Conservation (phyloP, 192 early-diverging fungal species). For the Umbelopsis sp. region DNA sequence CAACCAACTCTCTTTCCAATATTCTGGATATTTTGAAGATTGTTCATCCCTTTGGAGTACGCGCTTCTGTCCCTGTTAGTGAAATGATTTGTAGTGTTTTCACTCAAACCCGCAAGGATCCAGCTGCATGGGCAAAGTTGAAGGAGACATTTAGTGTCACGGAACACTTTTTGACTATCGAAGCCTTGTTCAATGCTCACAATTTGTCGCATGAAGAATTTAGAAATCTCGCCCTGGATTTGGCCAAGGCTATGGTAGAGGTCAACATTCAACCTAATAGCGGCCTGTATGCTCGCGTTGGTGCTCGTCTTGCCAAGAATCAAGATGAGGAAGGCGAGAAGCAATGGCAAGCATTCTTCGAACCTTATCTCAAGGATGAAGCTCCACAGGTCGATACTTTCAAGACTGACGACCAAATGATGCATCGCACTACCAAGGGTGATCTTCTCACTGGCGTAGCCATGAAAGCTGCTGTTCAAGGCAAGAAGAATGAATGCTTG, state of each 20-base stretch:
- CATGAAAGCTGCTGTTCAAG: conserved; percentile 27
- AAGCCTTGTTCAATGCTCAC: conserved; percentile 3
- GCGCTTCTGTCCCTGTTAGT: conserved; percentile 4
- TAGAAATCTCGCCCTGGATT: background rate
- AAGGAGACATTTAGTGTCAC: background rate
- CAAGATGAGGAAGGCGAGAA: conserved; percentile 15
- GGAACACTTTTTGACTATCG: background rate
- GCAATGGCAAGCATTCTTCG: conserved; percentile 16
- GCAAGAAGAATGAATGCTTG: conserved; percentile 11
- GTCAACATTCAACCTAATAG: conserved; percentile 6
- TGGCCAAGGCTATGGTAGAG: conserved; percentile 14
- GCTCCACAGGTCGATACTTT: background rate
- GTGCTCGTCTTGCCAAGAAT: conserved; percentile 7
- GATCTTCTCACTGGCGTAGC: conserved; percentile 12
- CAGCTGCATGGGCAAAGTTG: background rate
- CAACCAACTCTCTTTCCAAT: background rate
- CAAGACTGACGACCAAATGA: background rate
- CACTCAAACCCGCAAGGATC: background rate
- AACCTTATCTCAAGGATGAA: conserved; percentile 5
- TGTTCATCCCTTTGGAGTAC: background rate
- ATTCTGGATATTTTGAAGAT: background rate
- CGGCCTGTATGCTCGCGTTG: conserved; percentile 2
- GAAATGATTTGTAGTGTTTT: background rate
- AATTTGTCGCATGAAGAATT: background rate
- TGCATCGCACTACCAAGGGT: background rate